These are phyloP conservation scores for Pyricularia pennisetigena DNA, from an alignment of 2,329 filamentous ascomycete genomes.

Conservation along the genomic window DNA sequence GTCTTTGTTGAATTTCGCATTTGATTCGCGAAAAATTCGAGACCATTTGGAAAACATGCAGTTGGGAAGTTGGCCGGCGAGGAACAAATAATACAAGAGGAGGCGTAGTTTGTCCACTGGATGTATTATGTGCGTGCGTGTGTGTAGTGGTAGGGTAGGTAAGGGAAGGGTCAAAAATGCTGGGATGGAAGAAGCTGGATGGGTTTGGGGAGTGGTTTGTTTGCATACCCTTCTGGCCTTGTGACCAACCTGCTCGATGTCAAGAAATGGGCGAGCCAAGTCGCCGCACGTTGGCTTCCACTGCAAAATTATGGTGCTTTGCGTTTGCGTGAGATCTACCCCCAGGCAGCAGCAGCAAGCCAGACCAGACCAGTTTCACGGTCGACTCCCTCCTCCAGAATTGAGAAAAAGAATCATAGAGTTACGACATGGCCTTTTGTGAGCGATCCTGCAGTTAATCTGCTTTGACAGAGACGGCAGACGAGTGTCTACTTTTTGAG, in stretches of 20 bases:
- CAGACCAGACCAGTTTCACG: slow-evolving; percentile 2
- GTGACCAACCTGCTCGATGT: neutral
- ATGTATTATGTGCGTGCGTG: neutral
- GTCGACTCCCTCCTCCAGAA: neutral
- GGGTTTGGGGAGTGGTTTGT: neutral
- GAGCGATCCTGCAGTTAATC: slow-evolving; percentile 4
- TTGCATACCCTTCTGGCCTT: neutral
- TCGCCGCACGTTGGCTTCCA: neutral
- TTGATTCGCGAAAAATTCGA: neutral
- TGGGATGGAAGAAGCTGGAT: neutral
- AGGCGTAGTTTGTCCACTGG: neutral
- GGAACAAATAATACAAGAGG: neutral
- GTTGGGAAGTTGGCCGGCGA: neutral
- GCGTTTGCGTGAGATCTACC: neutral
- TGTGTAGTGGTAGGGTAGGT: neutral
- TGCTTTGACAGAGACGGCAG: neutral
- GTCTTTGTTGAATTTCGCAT: slow-evolving; percentile 1
- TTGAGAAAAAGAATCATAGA: slow-evolving; percentile 1
- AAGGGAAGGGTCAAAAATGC: neutral
- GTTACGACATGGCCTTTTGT: slow-evolving; percentile 7
- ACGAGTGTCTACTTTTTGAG: slow-evolving; percentile 1
- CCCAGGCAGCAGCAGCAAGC: neutral
- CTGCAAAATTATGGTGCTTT: neutral
- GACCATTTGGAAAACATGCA: slow-evolving; percentile 2
- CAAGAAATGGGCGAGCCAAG: neutral